Percentiles rank a stretch among this genome's conserved stretches.
Evolutionary conservation across 345 rosid genomes (phyloP).

Genomic region (Physaria fendleri): DNA sequence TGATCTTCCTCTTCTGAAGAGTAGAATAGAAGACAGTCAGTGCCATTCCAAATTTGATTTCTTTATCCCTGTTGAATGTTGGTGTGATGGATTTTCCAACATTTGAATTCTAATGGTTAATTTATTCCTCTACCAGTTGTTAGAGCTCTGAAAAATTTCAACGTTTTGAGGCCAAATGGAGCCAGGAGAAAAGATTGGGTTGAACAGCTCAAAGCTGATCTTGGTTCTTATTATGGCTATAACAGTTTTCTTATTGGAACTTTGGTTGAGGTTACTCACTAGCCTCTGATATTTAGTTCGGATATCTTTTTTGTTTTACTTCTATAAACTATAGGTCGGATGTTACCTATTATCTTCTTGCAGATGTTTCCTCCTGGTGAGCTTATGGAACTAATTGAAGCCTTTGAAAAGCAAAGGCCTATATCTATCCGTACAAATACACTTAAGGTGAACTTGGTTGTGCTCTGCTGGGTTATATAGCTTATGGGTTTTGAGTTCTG

Average conservation of each 20-base stretch:
- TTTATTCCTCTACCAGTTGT: conserved; percentile 44
- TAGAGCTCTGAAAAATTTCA: conserved; percentile 73
- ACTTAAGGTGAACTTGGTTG: conserved; percentile 49
- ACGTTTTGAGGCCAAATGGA: conserved; percentile 57
- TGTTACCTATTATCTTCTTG: neutral
- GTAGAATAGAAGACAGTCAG: conserved; percentile 82
- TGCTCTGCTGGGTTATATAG: neutral
- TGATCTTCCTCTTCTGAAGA: conserved; percentile 61
- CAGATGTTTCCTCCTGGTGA: conserved; percentile 97
- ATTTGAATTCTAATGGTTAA: neutral
- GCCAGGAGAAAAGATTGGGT: conserved; percentile 58
- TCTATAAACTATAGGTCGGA: neutral
- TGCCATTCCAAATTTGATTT: conserved; percentile 6
- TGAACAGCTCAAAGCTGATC: conserved; percentile 66
- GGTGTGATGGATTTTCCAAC: neutral
- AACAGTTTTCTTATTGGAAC: conserved; percentile 75
- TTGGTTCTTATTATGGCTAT: conserved; percentile 82
- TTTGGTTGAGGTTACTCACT: conserved; percentile 61
- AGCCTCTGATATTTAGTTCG: neutral
- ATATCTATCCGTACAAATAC: conserved; percentile 81
- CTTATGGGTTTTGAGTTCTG: conserved; percentile 8
- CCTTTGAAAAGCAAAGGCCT: conserved; percentile 93
- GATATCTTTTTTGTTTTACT: neutral
- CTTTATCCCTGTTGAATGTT: neutral
- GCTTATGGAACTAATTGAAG: conserved; percentile 86